These are phyloP conservation scores for Aureobasidium sp. DNA, from an alignment of 2,329 filamentous ascomycete genomes.

Conservation along the genomic window DNA sequence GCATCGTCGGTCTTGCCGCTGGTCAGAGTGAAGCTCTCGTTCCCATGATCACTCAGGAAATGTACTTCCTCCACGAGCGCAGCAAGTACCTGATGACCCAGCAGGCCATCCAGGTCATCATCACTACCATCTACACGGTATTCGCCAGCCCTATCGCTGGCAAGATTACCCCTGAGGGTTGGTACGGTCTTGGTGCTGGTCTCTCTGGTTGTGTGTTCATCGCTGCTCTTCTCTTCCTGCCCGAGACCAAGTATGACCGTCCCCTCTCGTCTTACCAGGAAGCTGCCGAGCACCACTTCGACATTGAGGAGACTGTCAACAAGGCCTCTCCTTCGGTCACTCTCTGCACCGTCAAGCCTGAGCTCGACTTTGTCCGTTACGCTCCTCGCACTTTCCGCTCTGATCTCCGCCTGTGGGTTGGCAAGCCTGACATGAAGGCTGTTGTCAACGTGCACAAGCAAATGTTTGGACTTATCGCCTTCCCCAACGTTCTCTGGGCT, in stretches of 20 bases:
- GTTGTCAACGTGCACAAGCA: constrained; percentile 22
- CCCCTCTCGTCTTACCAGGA: constrained; percentile 31
- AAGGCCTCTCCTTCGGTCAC: background rate
- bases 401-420: constrained; percentile 34
- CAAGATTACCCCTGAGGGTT: constrained; percentile 32
- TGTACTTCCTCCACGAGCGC: constrained; percentile 16
- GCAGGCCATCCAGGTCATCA: constrained; percentile 31
- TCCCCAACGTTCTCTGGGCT: constrained; percentile 36
- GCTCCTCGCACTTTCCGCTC: constrained; percentile 28
- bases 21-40: constrained; percentile 19
- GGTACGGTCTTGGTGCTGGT: constrained; percentile 35
- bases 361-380: constrained; percentile 30
- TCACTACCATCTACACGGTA: constrained; percentile 30
- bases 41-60: constrained; percentile 26
- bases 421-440: constrained; percentile 30
- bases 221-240: constrained; percentile 31
- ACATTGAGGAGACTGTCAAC: background rate
- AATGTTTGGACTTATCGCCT: constrained; percentile 21
- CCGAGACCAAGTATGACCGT: constrained; percentile 36
- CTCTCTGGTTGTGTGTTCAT: constrained; percentile 28
- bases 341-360: constrained; percentile 16
- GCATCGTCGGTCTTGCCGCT: constrained; percentile 24
- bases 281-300: constrained; percentile 4
- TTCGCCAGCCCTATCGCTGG: constrained; percentile 36
- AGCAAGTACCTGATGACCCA: constrained; percentile 35